phyloP scores from a whole-genome alignment of 2,329 filamentous ascomycete species.

The Emergomyces orientalis region DNA sequence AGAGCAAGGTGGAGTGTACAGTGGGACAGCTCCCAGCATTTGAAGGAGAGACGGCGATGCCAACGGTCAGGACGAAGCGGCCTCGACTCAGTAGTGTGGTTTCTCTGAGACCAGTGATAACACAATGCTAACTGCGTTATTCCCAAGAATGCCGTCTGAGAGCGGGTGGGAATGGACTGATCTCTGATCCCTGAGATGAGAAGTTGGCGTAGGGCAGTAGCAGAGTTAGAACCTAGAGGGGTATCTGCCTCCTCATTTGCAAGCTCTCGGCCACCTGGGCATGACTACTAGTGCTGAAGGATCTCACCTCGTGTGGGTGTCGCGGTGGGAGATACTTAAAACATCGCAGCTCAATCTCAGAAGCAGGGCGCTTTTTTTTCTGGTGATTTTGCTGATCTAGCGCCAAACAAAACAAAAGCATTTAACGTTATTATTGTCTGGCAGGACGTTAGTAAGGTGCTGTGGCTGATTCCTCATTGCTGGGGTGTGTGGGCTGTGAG shows the following conservation, averaged over 20 bases:
- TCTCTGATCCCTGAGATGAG: not conserved
- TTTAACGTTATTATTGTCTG: too few relatives aligned
- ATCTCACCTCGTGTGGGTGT: not conserved
- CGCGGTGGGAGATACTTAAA: not conserved
- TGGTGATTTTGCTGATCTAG: not conserved
- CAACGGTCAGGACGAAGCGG: not conserved
- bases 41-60: not conserved
- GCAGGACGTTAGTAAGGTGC: not conserved
- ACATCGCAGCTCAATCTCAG: not conserved
- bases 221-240: not conserved
- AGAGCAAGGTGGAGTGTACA: not conserved
- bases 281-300: not conserved
- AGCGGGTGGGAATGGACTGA: not conserved
- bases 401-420: too few relatives aligned
- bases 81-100: not conserved
- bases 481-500: not conserved
- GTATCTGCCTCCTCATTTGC: not conserved
- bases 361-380: not conserved
- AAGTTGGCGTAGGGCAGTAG: not conserved
- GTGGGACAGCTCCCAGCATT: not conserved
- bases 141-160: not conserved
- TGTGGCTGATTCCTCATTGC: not conserved
- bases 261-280: not conserved
- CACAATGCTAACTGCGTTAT: not conserved
- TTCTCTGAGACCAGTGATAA: not conserved